These are phyloP conservation scores for Daucus carota DNA, from an alignment of 129 eudicot species.

Conservation along the genomic window DH1_v3.0 NC_030384.2:47476501-47477000, in stretches of 20 bases:
- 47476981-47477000: neutral
- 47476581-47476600: no score
- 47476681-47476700: neutral
- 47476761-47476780: constrained; percentile 10
- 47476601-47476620: no score
- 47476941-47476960: no score
- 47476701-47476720: neutral
- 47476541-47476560: no score
- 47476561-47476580: no score
- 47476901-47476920: neutral
- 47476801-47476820: constrained; percentile 10
- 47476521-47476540: no score
- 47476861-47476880: constrained; percentile 13
- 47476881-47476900: constrained; percentile 5
- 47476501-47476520: no score
- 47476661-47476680: no score
- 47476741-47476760: constrained; percentile 13
- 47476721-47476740: neutral
- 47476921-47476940: neutral
- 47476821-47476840: neutral
- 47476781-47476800: constrained; percentile 12
- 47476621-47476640: no score
- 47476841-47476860: constrained; percentile 1
- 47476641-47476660: no score
- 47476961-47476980: neutral